Conservation (phyloP, 257 asterid species). For the Rhazya stricta region DNA sequence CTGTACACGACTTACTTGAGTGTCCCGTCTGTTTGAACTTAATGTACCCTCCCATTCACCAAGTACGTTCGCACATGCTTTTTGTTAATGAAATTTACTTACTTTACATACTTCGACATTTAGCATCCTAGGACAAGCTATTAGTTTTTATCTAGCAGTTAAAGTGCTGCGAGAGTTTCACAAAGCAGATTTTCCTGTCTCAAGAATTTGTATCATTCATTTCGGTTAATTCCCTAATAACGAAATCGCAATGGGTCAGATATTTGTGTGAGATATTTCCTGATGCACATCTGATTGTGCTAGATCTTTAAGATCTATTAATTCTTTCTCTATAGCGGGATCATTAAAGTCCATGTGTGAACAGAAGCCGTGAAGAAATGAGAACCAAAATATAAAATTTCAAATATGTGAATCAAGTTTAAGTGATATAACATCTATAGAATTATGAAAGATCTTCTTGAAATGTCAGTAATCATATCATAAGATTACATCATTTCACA, state of each 20-base stretch:
- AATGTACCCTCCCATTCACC: slow-evolving; percentile 83
- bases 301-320: neutral
- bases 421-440: neutral
- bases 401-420: neutral
- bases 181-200: neutral
- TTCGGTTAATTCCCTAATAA: neutral
- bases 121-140: too few species aligned
- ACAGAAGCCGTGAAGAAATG: neutral
- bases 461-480: neutral
- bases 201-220: neutral
- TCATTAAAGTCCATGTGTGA: neutral
- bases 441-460: neutral
- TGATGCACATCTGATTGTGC: neutral
- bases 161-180: neutral
- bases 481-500: neutral
- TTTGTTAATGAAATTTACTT: neutral
- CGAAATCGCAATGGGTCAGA: neutral
- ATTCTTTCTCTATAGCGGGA: neutral
- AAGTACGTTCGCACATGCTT: slow-evolving; percentile 41
- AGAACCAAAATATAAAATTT: neutral
- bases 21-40: slow-evolving; percentile 68
- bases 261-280: neutral
- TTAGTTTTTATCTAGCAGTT: neutral
- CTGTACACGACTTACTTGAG: slow-evolving; percentile 70
- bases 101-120: neutral